Evolutionary conservation across 257 asterid species (phyloP).

Genomic region (Haberlea rhodopensis): DNA sequence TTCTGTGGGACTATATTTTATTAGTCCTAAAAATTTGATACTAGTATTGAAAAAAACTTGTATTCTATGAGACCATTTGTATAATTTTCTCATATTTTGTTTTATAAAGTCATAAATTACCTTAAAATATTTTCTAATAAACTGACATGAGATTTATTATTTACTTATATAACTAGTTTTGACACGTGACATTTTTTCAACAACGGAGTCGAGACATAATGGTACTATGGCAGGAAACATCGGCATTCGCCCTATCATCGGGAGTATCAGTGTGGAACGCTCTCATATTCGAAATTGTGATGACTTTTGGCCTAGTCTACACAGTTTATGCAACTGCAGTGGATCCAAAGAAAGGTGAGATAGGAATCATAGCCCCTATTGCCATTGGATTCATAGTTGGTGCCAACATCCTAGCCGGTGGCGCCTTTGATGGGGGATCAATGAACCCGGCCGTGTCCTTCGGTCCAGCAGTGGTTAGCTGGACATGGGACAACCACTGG

Average conservation of each 20-base stretch:
- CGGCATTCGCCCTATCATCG: slow-evolving; percentile 63
- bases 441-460: slow-evolving; percentile 92
- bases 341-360: slow-evolving; percentile 74
- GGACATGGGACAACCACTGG: slow-evolving; percentile 86
- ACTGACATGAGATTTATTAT: no score
- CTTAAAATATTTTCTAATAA: no score
- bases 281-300: slow-evolving; percentile 68
- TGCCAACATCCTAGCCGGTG: slow-evolving; percentile 84
- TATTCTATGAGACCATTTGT: no score
- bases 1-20: no score
- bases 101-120: no score
- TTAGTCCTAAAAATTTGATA: no score
- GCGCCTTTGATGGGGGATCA: slow-evolving; percentile 78
- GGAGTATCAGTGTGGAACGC: slow-evolving; percentile 67
- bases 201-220: no score
- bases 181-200: no score
- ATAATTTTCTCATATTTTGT: no score
- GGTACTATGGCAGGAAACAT: slow-evolving; percentile 49
- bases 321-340: slow-evolving; percentile 83
- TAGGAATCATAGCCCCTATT: slow-evolving; percentile 75
- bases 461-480: slow-evolving; percentile 83
- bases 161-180: no score
- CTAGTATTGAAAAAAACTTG: no score
- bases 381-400: slow-evolving; percentile 89
- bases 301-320: slow-evolving; percentile 84